Base-by-base conservation (phyloP, 1,284 basidiomycete species). In the Moniliophthora roreri region DNA sequence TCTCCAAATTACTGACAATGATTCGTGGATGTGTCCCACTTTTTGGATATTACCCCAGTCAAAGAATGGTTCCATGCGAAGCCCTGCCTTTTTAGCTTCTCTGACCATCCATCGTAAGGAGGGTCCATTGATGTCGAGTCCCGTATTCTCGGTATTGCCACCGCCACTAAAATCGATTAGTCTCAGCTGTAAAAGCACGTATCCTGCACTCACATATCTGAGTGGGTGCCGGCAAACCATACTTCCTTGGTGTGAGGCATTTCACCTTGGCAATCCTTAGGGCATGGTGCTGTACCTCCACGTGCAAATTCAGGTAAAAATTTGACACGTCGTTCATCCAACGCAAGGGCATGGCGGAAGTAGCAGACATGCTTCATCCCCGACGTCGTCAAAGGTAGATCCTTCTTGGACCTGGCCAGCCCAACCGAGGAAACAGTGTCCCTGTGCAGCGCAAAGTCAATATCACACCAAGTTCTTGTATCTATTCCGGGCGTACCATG, bases 261-360 rank as follows among this genome's bases (percentile, higher is more conserved):
- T 8, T 8, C 4, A 10, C n/a, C 20, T 10, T 10, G 7, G 15
- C 1, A 4, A 4, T 21, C 28, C 6, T 32, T 6, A 6, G 28
- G 28, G 6, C 6, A 11, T 32, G 28, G 28, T 6, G 7, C 28
- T 32, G 11, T 11, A 11, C 28, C 28, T 32, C 34, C 50, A 52
- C 39, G 46, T 28, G 50, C 54, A 38, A 60, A 68, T 55, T 75
- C 73, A 4, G 72, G 70, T 48, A 69, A 58, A 53, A 73, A 73
- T 49, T 72, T 71, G 40, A 69, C 68, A 7, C 72, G 63, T 15
- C 66, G 63, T 54, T 74, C 72, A 55, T 74, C 71, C 0, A 74
- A 57, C 13, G 66, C 66, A 11, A 67, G 60, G 9, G 66, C 66
- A 56, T 67, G 66, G 8, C 66, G 62, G 50, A 67, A 65, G 46